Evolutionary conservation across 2,329 filamentous ascomycete species (phyloP), one percentile per base, ranked within the genome.

Genomic region (Fusarium chuoi): DNA sequence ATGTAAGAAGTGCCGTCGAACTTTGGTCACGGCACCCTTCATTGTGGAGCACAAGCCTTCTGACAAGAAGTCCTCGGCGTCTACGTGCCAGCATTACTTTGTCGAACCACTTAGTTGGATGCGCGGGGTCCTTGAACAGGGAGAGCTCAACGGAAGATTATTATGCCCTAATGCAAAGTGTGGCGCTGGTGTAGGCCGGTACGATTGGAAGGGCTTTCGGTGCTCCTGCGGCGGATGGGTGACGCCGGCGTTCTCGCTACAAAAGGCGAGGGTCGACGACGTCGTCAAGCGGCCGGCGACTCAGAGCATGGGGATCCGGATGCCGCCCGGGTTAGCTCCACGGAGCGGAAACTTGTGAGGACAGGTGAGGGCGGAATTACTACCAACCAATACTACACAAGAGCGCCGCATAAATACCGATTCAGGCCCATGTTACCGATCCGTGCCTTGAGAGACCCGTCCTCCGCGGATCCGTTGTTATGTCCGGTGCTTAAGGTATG

Each of bases 81-180:
- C 73, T 62, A 75, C 78, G 38, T 99, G 96, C 79, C 92, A 93
- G 26, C 96, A 98, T 82, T 90, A 95, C 81, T 98, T 98, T 82
- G 84, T 98, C 73, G 95, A 98, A 79, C 94, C 96, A 1, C 86
- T 99, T 39, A 94, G 94, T 20, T 99, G 96, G 96, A 99, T 99
- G 96, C 91, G 93, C 12, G 86, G 91, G 2, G 91, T 92, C 78
- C 89, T 99, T 7, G 93, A 95, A 77, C 89, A 93, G 78, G 95
- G 94, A 35, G 90, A 92, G 70, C 87, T 98, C 30, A 94, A 95
- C 68, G 96, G 96, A 30, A 91, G 96, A 15, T 86, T 99, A 38
- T 89, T 91, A 66, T 99, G 96, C 79, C 96, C 96, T 15, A 93
- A 92, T 76, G 67, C 81, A 14, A 93, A 92, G 78, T 99, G 96